Evolutionary conservation across 164 flowering plant genomes (phyloP).

Genomic region (Chimonanthus praecox): DNA sequence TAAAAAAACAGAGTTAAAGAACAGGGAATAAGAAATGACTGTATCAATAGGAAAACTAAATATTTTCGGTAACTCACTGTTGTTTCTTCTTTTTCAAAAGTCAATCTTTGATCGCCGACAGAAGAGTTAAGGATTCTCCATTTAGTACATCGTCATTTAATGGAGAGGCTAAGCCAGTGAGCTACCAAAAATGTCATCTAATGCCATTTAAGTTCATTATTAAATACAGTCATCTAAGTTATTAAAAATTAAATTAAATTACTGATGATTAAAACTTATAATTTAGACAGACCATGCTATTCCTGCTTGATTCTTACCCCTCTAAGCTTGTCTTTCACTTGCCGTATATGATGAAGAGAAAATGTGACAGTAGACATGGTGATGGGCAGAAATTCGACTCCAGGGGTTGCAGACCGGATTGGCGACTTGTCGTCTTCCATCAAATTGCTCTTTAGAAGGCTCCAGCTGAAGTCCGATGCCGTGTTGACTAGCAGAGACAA

Average conservation of each 20-base stretch:
- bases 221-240: background rate
- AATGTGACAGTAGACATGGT: slow-evolving; percentile 30
- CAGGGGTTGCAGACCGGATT: slow-evolving; percentile 34
- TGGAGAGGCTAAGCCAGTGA: too few relatives aligned
- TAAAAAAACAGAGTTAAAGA: too few relatives aligned
- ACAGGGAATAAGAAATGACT: too few relatives aligned
- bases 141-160: too few relatives aligned
- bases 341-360: slow-evolving; percentile 40
- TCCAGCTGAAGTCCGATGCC: slow-evolving; percentile 34
- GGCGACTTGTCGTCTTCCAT: slow-evolving; percentile 42
- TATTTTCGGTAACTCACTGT: too few relatives aligned
- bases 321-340: slow-evolving; percentile 42
- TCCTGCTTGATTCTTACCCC: slow-evolving; percentile 31
- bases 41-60: too few relatives aligned
- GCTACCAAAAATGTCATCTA: too few relatives aligned
- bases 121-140: too few relatives aligned
- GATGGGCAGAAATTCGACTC: slow-evolving; percentile 34
- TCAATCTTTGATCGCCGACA: too few relatives aligned
- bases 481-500: slow-evolving; percentile 21
- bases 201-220: too few relatives aligned
- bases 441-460: slow-evolving; percentile 33
- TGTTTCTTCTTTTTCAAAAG: too few relatives aligned
- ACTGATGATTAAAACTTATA: background rate
- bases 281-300: background rate
- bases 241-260: background rate